Evolutionary conservation across 2,329 filamentous ascomycete genomes (phyloP).

Genomic region (Sarocladium oryzae): DNA sequence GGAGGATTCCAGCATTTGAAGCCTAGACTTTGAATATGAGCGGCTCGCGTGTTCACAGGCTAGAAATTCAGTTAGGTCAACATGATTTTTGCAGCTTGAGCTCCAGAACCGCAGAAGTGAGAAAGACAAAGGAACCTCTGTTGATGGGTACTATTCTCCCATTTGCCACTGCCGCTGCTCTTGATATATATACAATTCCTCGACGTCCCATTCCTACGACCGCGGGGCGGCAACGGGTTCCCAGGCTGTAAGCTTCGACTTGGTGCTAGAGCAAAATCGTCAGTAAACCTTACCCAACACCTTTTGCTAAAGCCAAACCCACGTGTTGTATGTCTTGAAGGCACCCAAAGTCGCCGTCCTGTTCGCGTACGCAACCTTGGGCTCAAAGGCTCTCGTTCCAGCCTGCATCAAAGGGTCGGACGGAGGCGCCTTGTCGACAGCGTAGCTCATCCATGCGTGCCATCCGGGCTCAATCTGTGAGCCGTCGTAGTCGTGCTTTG

Average conservation of each 20-base stretch:
- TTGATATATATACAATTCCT: slow-evolving; percentile 27
- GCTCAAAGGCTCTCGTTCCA: slow-evolving; percentile 68
- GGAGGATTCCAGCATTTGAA: background rate
- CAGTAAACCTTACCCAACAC: background rate
- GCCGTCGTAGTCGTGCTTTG: slow-evolving; percentile 74
- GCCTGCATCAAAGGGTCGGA: slow-evolving; percentile 67
- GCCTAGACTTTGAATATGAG: background rate
- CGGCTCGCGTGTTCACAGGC: background rate
- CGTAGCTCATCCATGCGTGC: slow-evolving; percentile 97
- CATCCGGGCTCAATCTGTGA: slow-evolving; percentile 90
- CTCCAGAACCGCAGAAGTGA: too few species aligned
- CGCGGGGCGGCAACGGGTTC: slow-evolving; percentile 36
- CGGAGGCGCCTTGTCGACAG: slow-evolving; percentile 78
- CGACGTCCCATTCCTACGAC: slow-evolving; percentile 17
- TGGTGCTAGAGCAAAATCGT: slow-evolving; percentile 31
- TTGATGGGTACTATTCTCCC: background rate
- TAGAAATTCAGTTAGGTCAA: too few species aligned
- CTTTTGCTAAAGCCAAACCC: slow-evolving; percentile 33
- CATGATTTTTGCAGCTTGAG: too few species aligned
- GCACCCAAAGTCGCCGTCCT: slow-evolving; percentile 69
- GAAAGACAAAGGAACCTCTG: background rate
- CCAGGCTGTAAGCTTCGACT: slow-evolving; percentile 49
- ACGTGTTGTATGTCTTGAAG: slow-evolving; percentile 95
- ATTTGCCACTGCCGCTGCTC: slow-evolving; percentile 8
- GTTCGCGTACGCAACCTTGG: slow-evolving; percentile 63